Conservation (phyloP, 768 basidiomycete species). For the Pisolithus marmoratus region DNA sequence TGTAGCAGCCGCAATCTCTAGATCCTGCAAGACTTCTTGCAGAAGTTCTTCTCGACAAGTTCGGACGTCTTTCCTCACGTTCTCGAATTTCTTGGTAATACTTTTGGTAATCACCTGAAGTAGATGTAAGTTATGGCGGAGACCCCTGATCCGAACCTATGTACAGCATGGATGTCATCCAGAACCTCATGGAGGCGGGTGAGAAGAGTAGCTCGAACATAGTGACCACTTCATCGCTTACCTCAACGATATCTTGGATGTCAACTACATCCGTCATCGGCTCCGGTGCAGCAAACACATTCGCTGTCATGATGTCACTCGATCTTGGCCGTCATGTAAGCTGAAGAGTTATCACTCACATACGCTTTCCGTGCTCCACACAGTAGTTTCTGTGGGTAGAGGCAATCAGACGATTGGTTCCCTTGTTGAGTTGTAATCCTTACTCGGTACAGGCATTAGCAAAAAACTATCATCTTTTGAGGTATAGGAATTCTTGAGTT, state of each 20-base stretch:
- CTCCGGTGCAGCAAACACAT: background rate
- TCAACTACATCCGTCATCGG: conserved; percentile 6
- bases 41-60: conserved; percentile 43
- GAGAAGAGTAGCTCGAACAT: background rate
- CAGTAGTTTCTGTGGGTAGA: background rate
- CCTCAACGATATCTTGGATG: conserved; percentile 38
- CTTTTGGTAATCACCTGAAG: conserved; percentile 43
- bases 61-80: conserved; percentile 41
- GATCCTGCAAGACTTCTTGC: conserved; percentile 36
- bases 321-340: too few relatives aligned
- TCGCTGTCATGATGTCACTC: background rate
- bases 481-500: background rate
- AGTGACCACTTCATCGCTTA: conserved; percentile 15
- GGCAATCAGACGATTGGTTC: background rate
- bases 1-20: conserved; percentile 36
- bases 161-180: conserved; percentile 44
- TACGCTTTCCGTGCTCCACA: background rate
- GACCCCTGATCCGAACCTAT: background rate
- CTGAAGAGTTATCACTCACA: background rate
- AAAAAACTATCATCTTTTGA: conserved; percentile 10
- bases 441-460: conserved; percentile 6
- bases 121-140: conserved; percentile 11
- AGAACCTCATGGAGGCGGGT: conserved; percentile 34
- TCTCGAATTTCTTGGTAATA: conserved; percentile 43
- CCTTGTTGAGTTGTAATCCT: background rate